These are phyloP conservation scores for Dipodascus albidus DNA, from an alignment of 805 yeast species.

Conservation along the genomic window DNA sequence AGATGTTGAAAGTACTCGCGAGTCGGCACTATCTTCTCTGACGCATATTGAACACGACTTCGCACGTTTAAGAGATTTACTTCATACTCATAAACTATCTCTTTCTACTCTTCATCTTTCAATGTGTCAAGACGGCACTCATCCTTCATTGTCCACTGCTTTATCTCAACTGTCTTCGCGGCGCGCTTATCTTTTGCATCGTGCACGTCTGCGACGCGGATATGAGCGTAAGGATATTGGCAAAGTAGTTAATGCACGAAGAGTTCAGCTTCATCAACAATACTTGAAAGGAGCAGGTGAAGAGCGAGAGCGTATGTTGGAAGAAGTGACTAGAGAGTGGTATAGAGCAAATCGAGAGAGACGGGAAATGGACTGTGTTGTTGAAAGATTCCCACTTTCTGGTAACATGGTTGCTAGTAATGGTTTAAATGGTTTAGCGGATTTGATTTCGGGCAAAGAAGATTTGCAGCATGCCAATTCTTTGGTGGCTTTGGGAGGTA, in stretches of 20 bases:
- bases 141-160: slow-evolving; percentile 75
- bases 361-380: slow-evolving; percentile 59
- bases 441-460: neutral
- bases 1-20: slow-evolving; percentile 28
- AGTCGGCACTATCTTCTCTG: slow-evolving; percentile 58
- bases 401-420: neutral
- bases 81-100: slow-evolving; percentile 73
- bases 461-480: neutral
- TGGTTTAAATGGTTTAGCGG: neutral
- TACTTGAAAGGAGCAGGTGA: slow-evolving; percentile 59
- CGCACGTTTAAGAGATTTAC: slow-evolving; percentile 72
- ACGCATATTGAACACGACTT: slow-evolving; percentile 76
- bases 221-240: slow-evolving; percentile 70
- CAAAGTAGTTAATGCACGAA: slow-evolving; percentile 65
- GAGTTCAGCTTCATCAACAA: slow-evolving; percentile 78
- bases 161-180: slow-evolving; percentile 60
- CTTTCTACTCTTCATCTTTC: slow-evolving; percentile 73
- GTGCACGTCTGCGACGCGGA: slow-evolving; percentile 38
- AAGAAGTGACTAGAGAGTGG: slow-evolving; percentile 76
- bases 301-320: slow-evolving; percentile 49
- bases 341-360: slow-evolving; percentile 85
- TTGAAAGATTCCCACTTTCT: slow-evolving; percentile 8
- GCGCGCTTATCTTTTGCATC: slow-evolving; percentile 55
- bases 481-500: neutral
- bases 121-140: slow-evolving; percentile 80